Evolutionary conservation across 192 early-diverging fungal genomes (phyloP).

Genomic region (Coemansia furcata): DNA sequence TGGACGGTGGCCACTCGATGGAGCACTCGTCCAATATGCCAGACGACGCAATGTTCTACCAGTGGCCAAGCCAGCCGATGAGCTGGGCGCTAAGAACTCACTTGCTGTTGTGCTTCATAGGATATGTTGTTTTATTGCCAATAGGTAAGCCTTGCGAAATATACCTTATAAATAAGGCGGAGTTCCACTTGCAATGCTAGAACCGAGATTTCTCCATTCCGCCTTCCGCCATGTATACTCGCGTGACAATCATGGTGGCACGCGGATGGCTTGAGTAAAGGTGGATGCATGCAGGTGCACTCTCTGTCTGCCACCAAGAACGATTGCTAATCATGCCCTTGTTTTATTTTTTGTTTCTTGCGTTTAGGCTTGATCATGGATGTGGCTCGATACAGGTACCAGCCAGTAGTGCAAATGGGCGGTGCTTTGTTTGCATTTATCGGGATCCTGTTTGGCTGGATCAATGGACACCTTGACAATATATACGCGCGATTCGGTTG

Average conservation of each 20-base stretch:
- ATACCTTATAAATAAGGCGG: neutral
- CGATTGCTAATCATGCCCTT: neutral
- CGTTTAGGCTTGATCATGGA: conserved; percentile 55
- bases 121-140: conserved; percentile 38
- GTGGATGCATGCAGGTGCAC: neutral
- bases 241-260: neutral
- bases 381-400: conserved; percentile 50
- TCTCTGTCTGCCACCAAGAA: neutral
- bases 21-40: conserved; percentile 12
- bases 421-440: conserved; percentile 48
- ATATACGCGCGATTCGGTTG: conserved; percentile 59
- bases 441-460: conserved; percentile 62
- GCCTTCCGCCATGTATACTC: neutral
- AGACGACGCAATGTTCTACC: conserved; percentile 35
- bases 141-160: conserved; percentile 22
- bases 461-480: conserved; percentile 53
- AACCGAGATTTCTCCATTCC: neutral
- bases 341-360: neutral
- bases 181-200: neutral
- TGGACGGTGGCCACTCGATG: conserved; percentile 7
- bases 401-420: conserved; percentile 54
- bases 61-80: conserved; percentile 44
- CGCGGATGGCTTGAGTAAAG: neutral
- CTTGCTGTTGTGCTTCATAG: conserved; percentile 25
- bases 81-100: conserved; percentile 43